Base-by-base conservation (phyloP, 352 stramenopile species). In the Plasmopara viticola region DNA sequence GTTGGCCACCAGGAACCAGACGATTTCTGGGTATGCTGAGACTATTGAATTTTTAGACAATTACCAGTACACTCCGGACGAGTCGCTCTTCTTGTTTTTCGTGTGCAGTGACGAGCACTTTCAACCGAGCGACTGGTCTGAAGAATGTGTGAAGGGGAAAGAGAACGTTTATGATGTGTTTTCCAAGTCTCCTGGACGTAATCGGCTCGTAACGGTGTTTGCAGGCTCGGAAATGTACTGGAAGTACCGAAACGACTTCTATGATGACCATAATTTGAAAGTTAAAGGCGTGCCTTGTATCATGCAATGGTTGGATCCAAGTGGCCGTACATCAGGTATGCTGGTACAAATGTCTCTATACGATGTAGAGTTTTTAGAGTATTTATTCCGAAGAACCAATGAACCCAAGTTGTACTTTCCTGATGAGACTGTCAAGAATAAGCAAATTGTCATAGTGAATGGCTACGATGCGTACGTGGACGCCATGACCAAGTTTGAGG, bases 1-100 rank as follows among this genome's bases (percentile, higher is more conserved):
- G 8, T 78, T 74, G 30, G 58, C 45, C 17, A 33, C 56, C 17
- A 74, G 72, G 15, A 73, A 86, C 37, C 35, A 70, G 31, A 57
- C 60, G n/a, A 65, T 88, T 18, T 51, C 53, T 0, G 76, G 73
- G 12, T 85, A 85, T 58, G 54, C 62, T 14, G 59, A 71, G 38
- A 72, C 64, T 6, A 76, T 72, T 49, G 61, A 69, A 41, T 85
- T 75, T 35, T 58, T 89, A 12, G 58, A 71, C 44, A 75, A 53
- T 29, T 87, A 86, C 44, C 53, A 53, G 48, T 61, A 28, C n/a
- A 58, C 53, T 35, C 42, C 50, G 41, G 42, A 67, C 52, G 73
- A 87, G 45, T 65, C 61, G 14, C 47, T 89, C 33, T 87, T 85
- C 40, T 53, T 89, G 9, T 74, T 85, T 45, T 89, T 89, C 53